Base-by-base conservation (phyloP, 352 stramenopile species). In the Globisporangium paroecandrum region DNA sequence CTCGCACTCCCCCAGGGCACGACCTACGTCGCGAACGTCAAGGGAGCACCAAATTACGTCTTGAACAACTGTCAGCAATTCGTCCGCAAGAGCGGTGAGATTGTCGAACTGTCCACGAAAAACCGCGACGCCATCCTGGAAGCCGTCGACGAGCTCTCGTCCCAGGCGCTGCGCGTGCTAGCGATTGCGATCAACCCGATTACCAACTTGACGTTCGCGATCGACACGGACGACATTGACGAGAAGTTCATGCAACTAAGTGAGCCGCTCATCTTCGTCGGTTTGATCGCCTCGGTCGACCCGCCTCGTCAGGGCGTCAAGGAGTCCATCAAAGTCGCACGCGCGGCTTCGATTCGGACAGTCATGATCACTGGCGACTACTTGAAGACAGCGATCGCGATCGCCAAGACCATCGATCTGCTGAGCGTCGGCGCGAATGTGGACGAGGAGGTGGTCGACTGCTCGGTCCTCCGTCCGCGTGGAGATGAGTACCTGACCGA, bases 351-450 rank as follows among this genome's bases (percentile, higher is more conserved):
- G 22, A 79, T 87, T 27, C 76, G 74, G 10, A 85, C 79, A 0
- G 73, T 90, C 38, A 97, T 98, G 89, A 82, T 97, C 36, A 98
- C 93, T 1, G 93, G 91, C 34, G 95, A 98, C 77, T 89, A 91
- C 36, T 77, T 97, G 56, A 91, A 97, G 72, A 98, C 95, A 8
- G 95, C 94, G 6, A 64, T 97, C 4, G 89, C 91, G 0, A 97
- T 98, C 69, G 93, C 90, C 3, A 77, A 79, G 54, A 74, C 87
- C 60, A 89, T 97, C 65, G 91, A 90, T 6, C 92, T 98, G 56
- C 74, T 98, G 25, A 49, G 56, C 20, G 64, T 69, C 54, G 64
- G 64, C 6, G 64, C 64, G 4, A 54, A 69, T 22, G 54, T 63
- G 20, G 64, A 69, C 13, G 62, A 66, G 27, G 62, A 66, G 24